Evolutionary conservation across 129 eudicot species (phyloP), one percentile per base, ranked within the genome.

Genomic region (Artemisia annua): DNA sequence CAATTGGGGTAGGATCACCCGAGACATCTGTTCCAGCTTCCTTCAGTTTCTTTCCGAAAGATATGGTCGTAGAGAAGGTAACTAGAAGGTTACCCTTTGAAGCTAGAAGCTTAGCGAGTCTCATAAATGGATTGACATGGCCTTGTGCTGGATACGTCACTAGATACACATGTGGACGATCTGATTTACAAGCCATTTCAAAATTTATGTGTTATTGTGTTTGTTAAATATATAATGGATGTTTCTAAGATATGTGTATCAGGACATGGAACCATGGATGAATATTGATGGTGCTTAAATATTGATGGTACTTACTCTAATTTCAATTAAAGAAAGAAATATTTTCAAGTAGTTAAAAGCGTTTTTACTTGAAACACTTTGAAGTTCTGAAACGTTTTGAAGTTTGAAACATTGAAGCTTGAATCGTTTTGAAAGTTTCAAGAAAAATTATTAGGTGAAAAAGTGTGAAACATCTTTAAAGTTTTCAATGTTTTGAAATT

Each of bases 1-100:
- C 94, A 0, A 75, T 81, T 3, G 86, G 88, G 49, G 84, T 82
- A 1, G 87, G 89, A 16, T 83, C 71, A 16, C 73, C 65, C 4
- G 83, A 49, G 28, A 69, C 75, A 10, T 52, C 8, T 1, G 74
- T 30, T 17, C 78, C 82, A 46, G 74, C 81, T 69, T 77, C 69
- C 46, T 75, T 74, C 72, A 80, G 63, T 48, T 62, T 75, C 11
- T 66, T 68, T 15, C 80, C 80, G n/a, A 68, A 67, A 43, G 54
- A 35, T 67, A 68, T 75, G 72, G n/a, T 51, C 4, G 83, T 28
- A 3, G 83, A 67, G 80, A 80, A 74, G 59, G 83, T 80, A 59
- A 80, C 76, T 1, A 80, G 83, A 8, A 74, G 30, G 58, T 69
- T 77, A 3, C 83, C 76, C 16, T 80, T 80, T 24, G 76, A 74